Percentiles rank a stretch among this genome's conserved stretches.
Evolutionary conservation across 768 basidiomycete species (phyloP).

Genomic region (Pulveroboletus sp.): DNA sequence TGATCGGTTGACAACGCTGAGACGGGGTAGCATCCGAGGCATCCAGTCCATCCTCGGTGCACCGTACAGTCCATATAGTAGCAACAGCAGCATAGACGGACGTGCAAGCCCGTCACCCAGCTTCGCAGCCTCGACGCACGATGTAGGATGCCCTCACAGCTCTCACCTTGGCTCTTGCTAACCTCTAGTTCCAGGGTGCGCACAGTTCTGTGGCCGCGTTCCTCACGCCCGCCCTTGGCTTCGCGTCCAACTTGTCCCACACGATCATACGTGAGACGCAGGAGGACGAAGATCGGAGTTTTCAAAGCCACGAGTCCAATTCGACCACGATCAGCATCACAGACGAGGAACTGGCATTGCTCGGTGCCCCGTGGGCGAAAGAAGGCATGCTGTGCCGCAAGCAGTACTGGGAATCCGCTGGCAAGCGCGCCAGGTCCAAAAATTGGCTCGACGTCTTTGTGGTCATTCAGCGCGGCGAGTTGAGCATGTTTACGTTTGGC

Average conservation of each 20-base stretch:
- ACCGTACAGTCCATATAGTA: conserved; percentile 80
- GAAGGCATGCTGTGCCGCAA: conserved; percentile 95
- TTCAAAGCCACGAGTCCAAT: conserved; percentile 56
- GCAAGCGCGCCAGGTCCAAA: conserved; percentile 84
- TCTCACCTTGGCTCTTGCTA: conserved; percentile 4
- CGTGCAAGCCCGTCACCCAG: conserved; percentile 94
- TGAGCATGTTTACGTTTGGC: conserved; percentile 96
- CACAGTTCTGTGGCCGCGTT: conserved; percentile 66
- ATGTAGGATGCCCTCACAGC: conserved; percentile 45
- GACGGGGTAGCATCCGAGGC: conserved; percentile 90
- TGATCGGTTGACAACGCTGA: conserved; percentile 72
- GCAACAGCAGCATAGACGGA: conserved; percentile 79
- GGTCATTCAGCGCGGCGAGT: conserved; percentile 90
- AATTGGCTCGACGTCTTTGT: conserved; percentile 94
- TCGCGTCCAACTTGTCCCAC: conserved; percentile 92
- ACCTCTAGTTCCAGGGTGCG: conserved; percentile 39
- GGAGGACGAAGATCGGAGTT: conserved; percentile 77
- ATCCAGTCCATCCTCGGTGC: conserved; percentile 72
- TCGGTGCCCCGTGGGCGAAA: conserved; percentile 98
- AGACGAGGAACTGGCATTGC: conserved; percentile 91
- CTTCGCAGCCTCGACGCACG: conserved; percentile 81
- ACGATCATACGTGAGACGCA: conserved; percentile 95
- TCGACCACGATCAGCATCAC: conserved; percentile 82
- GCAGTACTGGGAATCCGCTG: conserved; percentile 85
- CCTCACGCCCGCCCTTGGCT: conserved; percentile 85